Evolutionary conservation across 2,329 filamentous ascomycete species (phyloP), one percentile per base, ranked within the genome.

Genomic region (Cladosporium sp.): DNA sequence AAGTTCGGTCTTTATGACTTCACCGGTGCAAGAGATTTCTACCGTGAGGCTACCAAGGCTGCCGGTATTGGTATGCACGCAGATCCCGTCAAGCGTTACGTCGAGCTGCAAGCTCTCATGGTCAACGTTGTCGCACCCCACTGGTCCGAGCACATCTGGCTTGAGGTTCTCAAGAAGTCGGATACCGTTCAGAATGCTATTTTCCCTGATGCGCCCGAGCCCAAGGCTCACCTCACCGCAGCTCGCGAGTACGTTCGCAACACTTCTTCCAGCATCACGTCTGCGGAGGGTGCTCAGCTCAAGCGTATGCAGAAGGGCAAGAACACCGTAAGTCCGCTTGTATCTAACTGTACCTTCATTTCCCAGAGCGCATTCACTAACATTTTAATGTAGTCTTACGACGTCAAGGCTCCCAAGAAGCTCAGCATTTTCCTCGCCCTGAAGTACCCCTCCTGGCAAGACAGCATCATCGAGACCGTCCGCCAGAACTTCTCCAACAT

Each of bases 281-380:
- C 87, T 28, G 87, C 90, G 6, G 92, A 97, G 74, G 85, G 86
- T 13, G 79, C 79, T 54, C 87, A 90, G 70, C 75, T 87, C 61
- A 95, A 95, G 80, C 90, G 88, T 77, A 85, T 95, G 71, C 85
- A 86, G 60, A 97, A 97, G 78, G 93, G 92, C 72, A 96, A 96
- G 76, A 80, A 84, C 59, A 80, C 82, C 7, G 35, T 38, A 38
- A 38, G 35, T 38, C n/a, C n/a, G 7, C 22, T 28, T 28, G 22
- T 5, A 5, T 28, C 22, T 28, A 7, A 28, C 22, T 28, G 22
- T 28, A 28, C 7, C 22, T 28, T 28, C 7, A 5, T 28, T 28
- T 28, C 22, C 22, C 22, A 7, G 7, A 28, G 22, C 22, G 5
- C 22, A 4, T 11, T 35, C 34, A 35, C 34, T 35, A 11, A 35